Evolutionary conservation across 169 alveolate genomes (phyloP), one percentile per base, ranked within the genome.

Genomic region (Plasmodium reichenowi): DNA sequence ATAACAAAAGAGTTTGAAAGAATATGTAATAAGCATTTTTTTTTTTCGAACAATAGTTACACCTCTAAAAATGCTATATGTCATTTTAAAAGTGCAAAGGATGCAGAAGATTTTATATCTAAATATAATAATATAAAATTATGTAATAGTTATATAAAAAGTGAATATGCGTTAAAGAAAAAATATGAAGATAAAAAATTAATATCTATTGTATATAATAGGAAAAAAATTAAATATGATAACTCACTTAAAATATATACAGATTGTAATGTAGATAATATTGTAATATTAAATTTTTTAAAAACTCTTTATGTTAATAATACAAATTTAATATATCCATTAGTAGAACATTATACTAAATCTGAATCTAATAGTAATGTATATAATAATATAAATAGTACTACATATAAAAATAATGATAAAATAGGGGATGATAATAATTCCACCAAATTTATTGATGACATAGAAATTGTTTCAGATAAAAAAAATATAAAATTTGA

Each of bases 91-190:
- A 72, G 62, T 48, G 76, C 71, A 60, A 12, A 59, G 4, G 92
- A 86, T 15, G 92, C 92, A 86, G 58, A 24, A 72, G 52, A 70
- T 54, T 86, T 86, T 62, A 72, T 86, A 12, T 24, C 38, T 58
- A 71, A 86, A 10, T 86, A 86, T 22, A 72, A 86, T 45, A 43
- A 72, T 12, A 22, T 29, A 54, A 86, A 72, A 12, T 26, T 45
- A 13, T 29, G 20, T 50, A 60, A 32, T 45, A 86, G 78, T 32
- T 24, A 29, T 3, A 72, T 86, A 47, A 86, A 60, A 72, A 71
- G 92, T 56, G 87, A 86, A 63, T 86, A 24, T 58, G 88, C 92
- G 4, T 48, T 86, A 38, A 86, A 73, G 38, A 70, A 86, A 86
- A 86, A 58, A 12, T 54, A 47, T 50, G 32, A 54, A 0, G 72